Conservation (phyloP, 2,329 filamentous ascomycete species). For the Penicillium paneum region DNA sequence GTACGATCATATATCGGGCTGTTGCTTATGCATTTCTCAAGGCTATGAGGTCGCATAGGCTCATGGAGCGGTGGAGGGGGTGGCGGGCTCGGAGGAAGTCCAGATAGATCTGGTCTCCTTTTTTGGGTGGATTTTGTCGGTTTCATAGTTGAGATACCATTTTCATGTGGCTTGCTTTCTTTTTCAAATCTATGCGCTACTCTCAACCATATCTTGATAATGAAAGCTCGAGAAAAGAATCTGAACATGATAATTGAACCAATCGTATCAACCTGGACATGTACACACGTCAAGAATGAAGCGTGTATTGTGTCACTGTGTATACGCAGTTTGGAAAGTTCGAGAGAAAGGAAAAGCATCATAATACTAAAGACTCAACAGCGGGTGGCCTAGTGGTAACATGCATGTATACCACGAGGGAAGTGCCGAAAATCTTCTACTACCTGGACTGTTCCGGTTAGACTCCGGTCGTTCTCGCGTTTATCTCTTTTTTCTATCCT, state of each 20-base stretch:
- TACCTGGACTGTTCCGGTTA: not conserved
- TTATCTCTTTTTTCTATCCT: not conserved
- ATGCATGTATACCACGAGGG: not conserved
- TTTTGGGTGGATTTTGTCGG: not conserved
- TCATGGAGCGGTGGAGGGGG: slow-evolving; percentile 23
- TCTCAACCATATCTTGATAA: not conserved
- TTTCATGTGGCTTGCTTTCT: not conserved
- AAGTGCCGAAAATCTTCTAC: not conserved
- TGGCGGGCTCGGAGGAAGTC: slow-evolving; percentile 14
- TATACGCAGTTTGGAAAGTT: not conserved
- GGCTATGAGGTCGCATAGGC: slow-evolving; percentile 23
- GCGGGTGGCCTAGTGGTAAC: not conserved
- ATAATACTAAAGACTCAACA: not conserved
- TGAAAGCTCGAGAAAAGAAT: not conserved
- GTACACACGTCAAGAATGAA: not conserved
- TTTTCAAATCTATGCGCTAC: not conserved
- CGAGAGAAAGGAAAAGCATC: not conserved
- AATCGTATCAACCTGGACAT: not conserved
- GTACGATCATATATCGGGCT: slow-evolving; percentile 63
- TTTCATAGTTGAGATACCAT: not conserved
- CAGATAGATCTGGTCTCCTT: not conserved
- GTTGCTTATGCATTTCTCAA: slow-evolving; percentile 44
- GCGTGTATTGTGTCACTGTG: not conserved
- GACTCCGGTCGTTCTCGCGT: not conserved
- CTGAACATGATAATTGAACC: not conserved